Evolutionary conservation across 495 filamentous ascomycete genomes (phyloP).

Genomic region (Articulospora tetracladia): DNA sequence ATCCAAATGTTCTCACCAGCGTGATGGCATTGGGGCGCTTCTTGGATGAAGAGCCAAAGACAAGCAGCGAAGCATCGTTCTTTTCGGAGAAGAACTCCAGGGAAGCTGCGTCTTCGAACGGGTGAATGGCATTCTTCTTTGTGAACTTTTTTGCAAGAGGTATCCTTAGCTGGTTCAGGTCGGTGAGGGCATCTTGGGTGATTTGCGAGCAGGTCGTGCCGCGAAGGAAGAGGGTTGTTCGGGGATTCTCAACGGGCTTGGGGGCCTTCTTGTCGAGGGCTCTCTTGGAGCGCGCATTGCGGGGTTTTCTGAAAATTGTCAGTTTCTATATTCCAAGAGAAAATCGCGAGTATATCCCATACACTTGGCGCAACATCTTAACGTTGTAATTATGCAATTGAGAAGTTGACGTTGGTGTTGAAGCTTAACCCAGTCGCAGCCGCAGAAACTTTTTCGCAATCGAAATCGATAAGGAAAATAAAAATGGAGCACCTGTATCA

Average conservation of each 20-base stretch:
- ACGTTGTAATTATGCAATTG: conserved; percentile 16
- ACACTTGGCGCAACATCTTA: conserved; percentile 50
- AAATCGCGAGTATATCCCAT: conserved; percentile 14
- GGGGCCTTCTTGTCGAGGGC: conserved; percentile 86
- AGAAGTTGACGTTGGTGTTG: conserved; percentile 2
- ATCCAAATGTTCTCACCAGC: conserved; percentile 73
- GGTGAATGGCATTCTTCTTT: conserved; percentile 92
- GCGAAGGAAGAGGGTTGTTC: conserved; percentile 80
- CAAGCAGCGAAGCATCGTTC: conserved; percentile 80
- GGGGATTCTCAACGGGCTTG: conserved; percentile 83
- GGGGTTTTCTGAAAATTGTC: conserved; percentile 63
- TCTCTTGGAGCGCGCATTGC: conserved; percentile 90
- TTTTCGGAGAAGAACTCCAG: conserved; percentile 93
- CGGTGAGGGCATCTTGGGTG: conserved; percentile 72
- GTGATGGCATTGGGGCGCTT: conserved; percentile 91
- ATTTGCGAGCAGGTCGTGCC: conserved; percentile 76
- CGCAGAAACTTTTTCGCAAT: conserved; percentile 10
- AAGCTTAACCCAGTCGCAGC: conserved; percentile 1
- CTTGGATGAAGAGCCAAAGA: conserved; percentile 81
- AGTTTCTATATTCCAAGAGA: neutral
- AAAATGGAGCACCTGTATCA: neutral
- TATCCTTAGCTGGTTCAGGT: conserved; percentile 76
- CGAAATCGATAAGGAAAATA: conserved; percentile 16
- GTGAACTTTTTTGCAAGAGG: conserved; percentile 80
- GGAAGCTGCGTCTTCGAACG: conserved; percentile 83